phyloP scores from a whole-genome alignment of 345 rosid species.

The Salix koriyanagi region DNA sequence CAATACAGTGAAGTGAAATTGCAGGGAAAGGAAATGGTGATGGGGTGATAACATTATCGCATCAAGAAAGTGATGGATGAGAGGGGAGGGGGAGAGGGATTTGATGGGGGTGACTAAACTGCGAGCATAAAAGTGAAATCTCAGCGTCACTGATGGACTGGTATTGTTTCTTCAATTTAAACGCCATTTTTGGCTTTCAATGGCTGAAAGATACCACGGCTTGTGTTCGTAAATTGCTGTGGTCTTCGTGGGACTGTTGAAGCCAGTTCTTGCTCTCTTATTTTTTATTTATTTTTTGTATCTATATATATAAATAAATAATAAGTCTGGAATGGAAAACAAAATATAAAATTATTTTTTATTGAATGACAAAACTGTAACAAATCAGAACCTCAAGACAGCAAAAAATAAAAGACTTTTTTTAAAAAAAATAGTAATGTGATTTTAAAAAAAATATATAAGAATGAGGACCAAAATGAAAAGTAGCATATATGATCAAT shows the following conservation, averaged over 20 bases:
- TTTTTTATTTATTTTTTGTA: too few species aligned
- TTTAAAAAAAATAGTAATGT: too few species aligned
- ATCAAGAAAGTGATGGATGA: background rate
- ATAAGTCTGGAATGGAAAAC: rapidly evolving
- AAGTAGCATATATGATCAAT: too few species aligned
- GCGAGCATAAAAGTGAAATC: background rate
- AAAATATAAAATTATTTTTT: too few species aligned
- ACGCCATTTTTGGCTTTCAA: background rate
- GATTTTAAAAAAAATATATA: too few species aligned
- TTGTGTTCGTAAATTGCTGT: background rate
- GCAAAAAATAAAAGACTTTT: too few species aligned
- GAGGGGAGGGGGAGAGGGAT: background rate
- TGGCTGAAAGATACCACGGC: background rate
- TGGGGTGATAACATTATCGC: background rate
- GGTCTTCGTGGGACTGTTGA: too few species aligned
- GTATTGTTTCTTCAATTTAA: background rate
- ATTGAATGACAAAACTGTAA: too few species aligned
- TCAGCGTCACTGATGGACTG: background rate
- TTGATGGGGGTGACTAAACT: background rate
- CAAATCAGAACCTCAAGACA: too few species aligned
- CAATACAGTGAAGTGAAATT: background rate
- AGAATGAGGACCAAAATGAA: too few species aligned
- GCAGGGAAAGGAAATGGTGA: background rate
- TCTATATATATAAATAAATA: too few species aligned
- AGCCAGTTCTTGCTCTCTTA: too few species aligned